Percentiles rank a stretch among this genome's conserved stretches.
Evolutionary conservation across 768 basidiomycete genomes (phyloP).

Genomic region (Leucocoprinus leucothites): DNA sequence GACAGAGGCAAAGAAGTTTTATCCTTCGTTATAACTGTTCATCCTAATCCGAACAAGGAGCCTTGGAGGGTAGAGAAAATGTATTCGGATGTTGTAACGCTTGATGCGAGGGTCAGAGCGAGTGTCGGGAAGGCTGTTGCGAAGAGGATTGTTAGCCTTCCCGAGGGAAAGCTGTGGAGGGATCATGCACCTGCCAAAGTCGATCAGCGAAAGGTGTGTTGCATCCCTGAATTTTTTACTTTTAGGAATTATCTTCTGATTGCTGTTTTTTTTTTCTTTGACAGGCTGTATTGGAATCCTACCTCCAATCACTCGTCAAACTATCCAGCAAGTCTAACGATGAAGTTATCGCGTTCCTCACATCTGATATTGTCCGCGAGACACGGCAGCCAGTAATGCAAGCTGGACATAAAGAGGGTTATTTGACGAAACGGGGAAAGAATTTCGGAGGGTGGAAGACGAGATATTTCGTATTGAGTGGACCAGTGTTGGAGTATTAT

Average conservation of each 20-base stretch:
- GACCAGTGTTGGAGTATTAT: constrained; percentile 89
- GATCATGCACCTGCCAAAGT: constrained; percentile 97
- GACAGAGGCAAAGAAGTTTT: constrained; percentile 91
- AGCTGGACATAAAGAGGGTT: constrained; percentile 89
- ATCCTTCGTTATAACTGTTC: constrained; percentile 79
- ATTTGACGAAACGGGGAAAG: constrained; percentile 93
- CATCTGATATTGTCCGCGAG: constrained; percentile 81
- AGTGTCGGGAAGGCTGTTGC: constrained; percentile 65
- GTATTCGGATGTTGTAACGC: constrained; percentile 86
- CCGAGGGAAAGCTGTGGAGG: constrained; percentile 93
- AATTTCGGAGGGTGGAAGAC: constrained; percentile 99
- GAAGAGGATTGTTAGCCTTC: constrained; percentile 78
- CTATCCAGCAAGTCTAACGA: constrained; percentile 85
- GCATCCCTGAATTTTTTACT: constrained; percentile 11
- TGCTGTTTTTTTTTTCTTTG: too few species aligned
- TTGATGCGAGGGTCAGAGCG: constrained; percentile 76
- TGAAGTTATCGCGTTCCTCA: constrained; percentile 90
- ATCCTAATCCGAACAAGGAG: constrained; percentile 62
- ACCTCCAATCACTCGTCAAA: constrained; percentile 79
- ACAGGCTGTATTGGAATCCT: constrained; percentile 81
- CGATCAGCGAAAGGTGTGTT: constrained; percentile 87
- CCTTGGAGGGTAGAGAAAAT: constrained; percentile 88
- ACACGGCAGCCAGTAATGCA: constrained; percentile 75
- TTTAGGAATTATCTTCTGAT: neutral
- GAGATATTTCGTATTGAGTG: constrained; percentile 90